Conservation (phyloP, 495 filamentous ascomycete species). For the Clavariopsis aquatica region DNA sequence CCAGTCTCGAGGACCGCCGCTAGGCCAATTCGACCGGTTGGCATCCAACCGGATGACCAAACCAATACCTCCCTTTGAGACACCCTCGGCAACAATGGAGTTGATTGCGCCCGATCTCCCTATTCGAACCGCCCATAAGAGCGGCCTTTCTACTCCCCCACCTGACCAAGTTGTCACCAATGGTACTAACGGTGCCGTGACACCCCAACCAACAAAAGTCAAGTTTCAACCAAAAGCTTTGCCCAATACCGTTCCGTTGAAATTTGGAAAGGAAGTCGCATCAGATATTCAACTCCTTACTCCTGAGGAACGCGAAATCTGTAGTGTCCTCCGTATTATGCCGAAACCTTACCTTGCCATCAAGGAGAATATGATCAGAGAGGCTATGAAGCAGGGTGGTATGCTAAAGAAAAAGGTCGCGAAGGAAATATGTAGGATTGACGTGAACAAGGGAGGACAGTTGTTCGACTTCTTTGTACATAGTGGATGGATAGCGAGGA, state of each 20-base stretch:
- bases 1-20: slow-evolving; percentile 65
- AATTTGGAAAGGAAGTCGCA: slow-evolving; percentile 72
- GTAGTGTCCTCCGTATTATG: slow-evolving; percentile 74
- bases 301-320: slow-evolving; percentile 80
- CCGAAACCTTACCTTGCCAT: slow-evolving; percentile 94
- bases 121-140: slow-evolving; percentile 36
- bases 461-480: slow-evolving; percentile 95
- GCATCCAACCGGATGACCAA: slow-evolving; percentile 60
- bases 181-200: slow-evolving; percentile 29
- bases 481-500: slow-evolving; percentile 86
- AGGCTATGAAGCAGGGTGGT: slow-evolving; percentile 85
- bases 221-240: slow-evolving; percentile 44
- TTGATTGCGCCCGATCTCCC: slow-evolving; percentile 74
- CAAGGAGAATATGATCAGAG: slow-evolving; percentile 83
- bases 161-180: slow-evolving; percentile 32
- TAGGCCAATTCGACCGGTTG: slow-evolving; percentile 70
- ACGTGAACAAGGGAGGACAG: slow-evolving; percentile 63
- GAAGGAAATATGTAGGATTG: slow-evolving; percentile 69
- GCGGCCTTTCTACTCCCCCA: slow-evolving; percentile 56
- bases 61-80: slow-evolving; percentile 63
- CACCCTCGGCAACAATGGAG: slow-evolving; percentile 66
- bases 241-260: slow-evolving; percentile 63
- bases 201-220: slow-evolving; percentile 29
- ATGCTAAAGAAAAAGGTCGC: slow-evolving; percentile 88
- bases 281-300: slow-evolving; percentile 85